phyloP scores from a whole-genome alignment of 371 early-diverging fungal genomes.

The Circinella umbellata region DNA sequence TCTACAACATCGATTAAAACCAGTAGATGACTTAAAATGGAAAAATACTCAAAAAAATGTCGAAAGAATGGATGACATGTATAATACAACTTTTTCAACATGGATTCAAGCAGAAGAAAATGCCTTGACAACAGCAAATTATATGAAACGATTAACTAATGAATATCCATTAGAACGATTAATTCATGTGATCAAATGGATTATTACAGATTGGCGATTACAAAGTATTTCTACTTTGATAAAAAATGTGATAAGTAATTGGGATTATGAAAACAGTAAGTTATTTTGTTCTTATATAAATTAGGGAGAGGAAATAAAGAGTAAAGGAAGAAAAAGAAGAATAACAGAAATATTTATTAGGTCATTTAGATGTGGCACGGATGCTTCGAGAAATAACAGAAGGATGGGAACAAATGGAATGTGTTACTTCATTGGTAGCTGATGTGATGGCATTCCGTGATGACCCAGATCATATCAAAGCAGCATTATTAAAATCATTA shows the following conservation, averaged over 20 bases:
- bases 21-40: not conserved
- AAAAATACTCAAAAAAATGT: not conserved
- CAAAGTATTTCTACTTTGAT: slow-evolving; percentile 1
- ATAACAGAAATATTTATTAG: not conserved
- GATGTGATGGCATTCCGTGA: slow-evolving; percentile 3
- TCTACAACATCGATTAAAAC: not conserved
- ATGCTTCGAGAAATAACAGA: slow-evolving; percentile 1
- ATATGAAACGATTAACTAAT: not conserved
- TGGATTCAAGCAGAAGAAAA: slow-evolving; percentile 9
- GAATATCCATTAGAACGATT: slow-evolving; percentile 2
- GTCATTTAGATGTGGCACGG: slow-evolving; percentile 1
- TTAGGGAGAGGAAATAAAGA: too few species aligned
- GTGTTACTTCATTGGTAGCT: not conserved
- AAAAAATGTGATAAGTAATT: not conserved
- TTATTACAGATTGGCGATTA: slow-evolving; percentile 5
- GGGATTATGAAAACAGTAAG: slow-evolving; percentile 6
- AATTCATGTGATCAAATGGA: slow-evolving; percentile 4
- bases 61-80: slow-evolving; percentile 4
- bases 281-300: too few species aligned
- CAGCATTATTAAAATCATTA: not conserved
- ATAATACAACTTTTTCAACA: not conserved
- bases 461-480: not conserved
- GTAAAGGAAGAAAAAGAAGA: too few species aligned
- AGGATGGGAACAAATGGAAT: slow-evolving; percentile 11
- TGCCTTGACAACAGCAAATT: not conserved